Percentiles rank a stretch among this genome's conserved stretches.
Conservation (phyloP, 1,284 basidiomycete species). For the Fomitiporia mediterranea region DNA sequence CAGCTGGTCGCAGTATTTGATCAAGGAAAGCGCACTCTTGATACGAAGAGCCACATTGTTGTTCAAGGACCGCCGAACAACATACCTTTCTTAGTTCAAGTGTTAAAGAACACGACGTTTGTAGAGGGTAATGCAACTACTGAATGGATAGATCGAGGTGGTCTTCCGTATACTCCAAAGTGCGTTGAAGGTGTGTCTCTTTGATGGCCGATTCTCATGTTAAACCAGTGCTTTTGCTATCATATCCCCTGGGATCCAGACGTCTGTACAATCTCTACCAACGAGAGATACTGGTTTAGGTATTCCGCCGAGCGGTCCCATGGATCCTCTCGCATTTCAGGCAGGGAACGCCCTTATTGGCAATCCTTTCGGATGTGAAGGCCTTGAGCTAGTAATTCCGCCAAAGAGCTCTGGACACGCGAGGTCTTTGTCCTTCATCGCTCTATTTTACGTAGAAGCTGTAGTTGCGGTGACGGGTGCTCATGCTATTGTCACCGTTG, state of each 20-base stretch:
- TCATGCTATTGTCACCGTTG: constrained; percentile 38
- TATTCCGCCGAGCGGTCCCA: constrained; percentile 64
- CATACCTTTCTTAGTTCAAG: constrained; percentile 44
- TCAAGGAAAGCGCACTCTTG: not conserved
- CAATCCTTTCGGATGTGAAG: constrained; percentile 51
- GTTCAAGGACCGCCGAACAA: constrained; percentile 52
- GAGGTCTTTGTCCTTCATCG: constrained; percentile 27
- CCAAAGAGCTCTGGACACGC: constrained; percentile 26
- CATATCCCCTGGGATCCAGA: constrained; percentile 52
- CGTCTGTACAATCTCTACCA: constrained; percentile 62
- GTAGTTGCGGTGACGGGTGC: constrained; percentile 59
- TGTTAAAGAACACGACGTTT: constrained; percentile 42
- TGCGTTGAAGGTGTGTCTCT: constrained; percentile 24
- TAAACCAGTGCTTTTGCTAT: constrained; percentile 50
- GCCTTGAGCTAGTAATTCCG: constrained; percentile 49
- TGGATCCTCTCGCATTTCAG: constrained; percentile 57
- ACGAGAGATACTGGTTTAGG: constrained; percentile 54
- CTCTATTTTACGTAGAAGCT: constrained; percentile 45
- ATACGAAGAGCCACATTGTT: not conserved
- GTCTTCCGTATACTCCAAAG: constrained; percentile 41
- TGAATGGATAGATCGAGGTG: constrained; percentile 43
- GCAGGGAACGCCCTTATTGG: constrained; percentile 59
- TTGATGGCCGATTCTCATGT: constrained; percentile 20
- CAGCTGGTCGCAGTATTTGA: constrained; percentile 28
- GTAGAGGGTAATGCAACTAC: constrained; percentile 49